Percentiles rank a stretch among this genome's conserved stretches.
Conservation (phyloP, 495 filamentous ascomycete species). For the Penicillium dipodomyicola region DNA sequence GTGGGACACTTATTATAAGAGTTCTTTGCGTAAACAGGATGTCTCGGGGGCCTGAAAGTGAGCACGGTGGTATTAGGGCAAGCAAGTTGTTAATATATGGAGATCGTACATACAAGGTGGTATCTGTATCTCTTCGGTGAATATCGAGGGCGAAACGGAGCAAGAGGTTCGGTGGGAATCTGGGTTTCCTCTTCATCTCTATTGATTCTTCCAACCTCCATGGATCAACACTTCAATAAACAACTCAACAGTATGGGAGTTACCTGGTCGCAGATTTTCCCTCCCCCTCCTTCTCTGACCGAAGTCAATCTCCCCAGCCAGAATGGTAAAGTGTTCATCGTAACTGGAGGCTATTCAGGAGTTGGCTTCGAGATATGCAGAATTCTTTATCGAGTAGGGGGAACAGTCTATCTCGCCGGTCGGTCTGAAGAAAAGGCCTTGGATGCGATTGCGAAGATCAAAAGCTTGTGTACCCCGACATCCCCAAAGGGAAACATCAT, state of each 20-base stretch:
- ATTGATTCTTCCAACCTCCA: background rate
- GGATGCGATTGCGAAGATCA: slow-evolving; percentile 36
- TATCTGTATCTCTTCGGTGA: background rate
- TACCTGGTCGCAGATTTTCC: slow-evolving; percentile 32
- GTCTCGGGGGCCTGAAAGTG: background rate
- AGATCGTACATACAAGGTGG: background rate
- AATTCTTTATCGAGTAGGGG: slow-evolving; percentile 41
- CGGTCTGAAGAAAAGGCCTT: slow-evolving; percentile 39
- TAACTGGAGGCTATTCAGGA: slow-evolving; percentile 43
- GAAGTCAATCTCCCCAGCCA: slow-evolving; percentile 32
- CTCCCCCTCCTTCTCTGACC: slow-evolving; percentile 29
- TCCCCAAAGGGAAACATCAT: slow-evolving; percentile 31
- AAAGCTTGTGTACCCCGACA: slow-evolving; percentile 1
- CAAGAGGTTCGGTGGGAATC: background rate
- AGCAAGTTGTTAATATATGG: background rate
- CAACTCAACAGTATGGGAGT: background rate
- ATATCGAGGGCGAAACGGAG: background rate
- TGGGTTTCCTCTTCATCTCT: background rate
- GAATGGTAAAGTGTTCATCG: slow-evolving; percentile 39
- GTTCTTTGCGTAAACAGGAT: background rate
- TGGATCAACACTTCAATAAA: too few relatives aligned
- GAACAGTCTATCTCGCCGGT: slow-evolving; percentile 44
- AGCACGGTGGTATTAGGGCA: background rate
- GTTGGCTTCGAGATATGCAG: slow-evolving; percentile 43
- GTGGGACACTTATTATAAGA: background rate